These are phyloP conservation scores for Cyclotella sp. DNA, from an alignment of 108 stramenopile genomes.

Conservation along the genomic window DNA sequence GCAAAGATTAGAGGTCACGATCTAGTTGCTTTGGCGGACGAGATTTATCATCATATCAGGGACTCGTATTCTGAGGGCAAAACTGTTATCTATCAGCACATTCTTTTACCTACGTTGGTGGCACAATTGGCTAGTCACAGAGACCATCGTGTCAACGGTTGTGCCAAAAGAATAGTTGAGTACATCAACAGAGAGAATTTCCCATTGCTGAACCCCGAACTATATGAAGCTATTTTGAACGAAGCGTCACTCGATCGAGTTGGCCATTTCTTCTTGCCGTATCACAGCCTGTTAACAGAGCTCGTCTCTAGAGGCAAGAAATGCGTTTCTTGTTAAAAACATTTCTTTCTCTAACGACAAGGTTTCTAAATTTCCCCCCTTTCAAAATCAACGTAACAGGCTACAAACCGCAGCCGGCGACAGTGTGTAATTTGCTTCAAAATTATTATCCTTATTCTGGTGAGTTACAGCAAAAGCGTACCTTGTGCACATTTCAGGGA, in stretches of 20 bases:
- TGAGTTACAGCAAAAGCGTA: background rate
- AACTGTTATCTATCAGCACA: constrained; percentile 5
- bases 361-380: background rate
- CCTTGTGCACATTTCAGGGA: no score
- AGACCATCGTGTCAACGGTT: constrained; percentile 5
- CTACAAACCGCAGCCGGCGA: constrained; percentile 33
- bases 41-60: no score
- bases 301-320: constrained; percentile 28
- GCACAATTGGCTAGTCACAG: constrained; percentile 8
- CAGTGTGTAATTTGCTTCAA: constrained; percentile 29
- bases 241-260: background rate
- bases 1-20: no score
- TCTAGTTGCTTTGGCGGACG: no score
- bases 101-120: constrained; percentile 40
- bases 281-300: constrained; percentile 39
- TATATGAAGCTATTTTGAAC: constrained; percentile 34
- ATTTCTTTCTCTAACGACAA: background rate
- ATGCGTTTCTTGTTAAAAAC: background rate
- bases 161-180: constrained; percentile 40
- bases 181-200: constrained; percentile 34
- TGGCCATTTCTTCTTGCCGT: constrained; percentile 23
- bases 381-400: constrained; percentile 13
- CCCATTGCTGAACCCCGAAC: constrained; percentile 36
- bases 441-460: constrained; percentile 43
- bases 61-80: no score